Percentiles rank a stretch among this genome's conserved stretches.
phyloP scores from a whole-genome alignment of 164 flowering plant species.

The Platanus orientalis region DNA sequence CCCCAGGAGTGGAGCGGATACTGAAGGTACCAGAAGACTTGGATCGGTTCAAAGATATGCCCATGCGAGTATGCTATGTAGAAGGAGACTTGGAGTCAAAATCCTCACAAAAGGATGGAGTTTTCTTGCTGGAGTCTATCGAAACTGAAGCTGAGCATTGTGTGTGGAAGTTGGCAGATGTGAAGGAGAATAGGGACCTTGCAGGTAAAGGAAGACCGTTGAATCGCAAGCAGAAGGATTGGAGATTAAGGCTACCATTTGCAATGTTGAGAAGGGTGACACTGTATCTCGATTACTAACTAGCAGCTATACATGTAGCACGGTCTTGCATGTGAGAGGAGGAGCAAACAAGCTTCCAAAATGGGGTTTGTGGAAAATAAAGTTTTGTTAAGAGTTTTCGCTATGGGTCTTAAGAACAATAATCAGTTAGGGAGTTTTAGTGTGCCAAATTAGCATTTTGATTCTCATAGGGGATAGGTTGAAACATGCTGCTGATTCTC shows the following conservation, averaged over 20 bases:
- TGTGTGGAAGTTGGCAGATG: slow-evolving; percentile 87
- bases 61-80: slow-evolving; percentile 62
- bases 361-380: too few relatives aligned
- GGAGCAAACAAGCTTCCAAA: too few relatives aligned
- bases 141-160: slow-evolving; percentile 51
- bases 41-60: slow-evolving; percentile 66
- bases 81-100: slow-evolving; percentile 31
- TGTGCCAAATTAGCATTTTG: too few relatives aligned
- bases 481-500: too few relatives aligned
- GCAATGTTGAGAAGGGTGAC: slow-evolving; percentile 42
- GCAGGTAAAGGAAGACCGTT: slow-evolving; percentile 71
- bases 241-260: slow-evolving; percentile 67
- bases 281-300: slow-evolving; percentile 49
- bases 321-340: not conserved
- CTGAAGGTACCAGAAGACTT: slow-evolving; percentile 82
- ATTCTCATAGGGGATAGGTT: too few relatives aligned
- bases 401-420: too few relatives aligned
- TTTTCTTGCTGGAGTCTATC: slow-evolving; percentile 62
- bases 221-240: slow-evolving; percentile 74
- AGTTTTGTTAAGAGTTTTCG: too few relatives aligned
- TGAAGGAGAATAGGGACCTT: slow-evolving; percentile 69
- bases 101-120: slow-evolving; percentile 35
- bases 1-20: slow-evolving; percentile 90
- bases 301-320: not conserved
- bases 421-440: too few relatives aligned